phyloP scores from a whole-genome alignment of 306 rosid species.

The Lablab purpureus region DNA sequence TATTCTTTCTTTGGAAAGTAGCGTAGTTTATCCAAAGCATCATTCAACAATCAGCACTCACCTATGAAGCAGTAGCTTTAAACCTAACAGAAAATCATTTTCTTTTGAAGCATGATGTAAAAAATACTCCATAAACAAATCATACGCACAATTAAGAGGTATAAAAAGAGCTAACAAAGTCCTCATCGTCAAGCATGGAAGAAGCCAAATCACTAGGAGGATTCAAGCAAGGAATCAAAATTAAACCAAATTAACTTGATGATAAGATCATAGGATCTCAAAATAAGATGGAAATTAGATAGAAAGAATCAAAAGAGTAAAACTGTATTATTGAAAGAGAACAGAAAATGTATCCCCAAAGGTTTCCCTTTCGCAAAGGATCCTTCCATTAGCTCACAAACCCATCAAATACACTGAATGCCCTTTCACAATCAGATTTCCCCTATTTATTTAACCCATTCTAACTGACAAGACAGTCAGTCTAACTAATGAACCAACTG shows the following conservation, averaged over 20 bases:
- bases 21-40: constrained; percentile 22
- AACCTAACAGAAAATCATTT: constrained; percentile 11
- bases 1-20: background rate
- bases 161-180: constrained; percentile 11
- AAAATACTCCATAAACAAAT: constrained; percentile 20
- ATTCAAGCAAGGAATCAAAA: constrained; percentile 13
- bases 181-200: constrained; percentile 13
- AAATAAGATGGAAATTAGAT: background rate
- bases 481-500: background rate
- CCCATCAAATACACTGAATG: background rate
- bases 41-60: constrained; percentile 6
- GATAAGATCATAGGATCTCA: background rate
- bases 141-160: constrained; percentile 7
- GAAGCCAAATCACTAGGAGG: background rate
- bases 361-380: background rate
- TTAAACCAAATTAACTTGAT: background rate
- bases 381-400: background rate
- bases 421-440: background rate
- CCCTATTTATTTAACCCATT: background rate
- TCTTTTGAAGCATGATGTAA: constrained; percentile 12
- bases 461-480: background rate
- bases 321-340: background rate
- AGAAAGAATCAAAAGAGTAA: background rate
- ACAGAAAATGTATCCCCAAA: background rate
- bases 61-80: constrained; percentile 25